These are phyloP conservation scores for Sporothrix phasma DNA, from an alignment of 2,329 filamentous ascomycete species.

Conservation along the genomic window DNA sequence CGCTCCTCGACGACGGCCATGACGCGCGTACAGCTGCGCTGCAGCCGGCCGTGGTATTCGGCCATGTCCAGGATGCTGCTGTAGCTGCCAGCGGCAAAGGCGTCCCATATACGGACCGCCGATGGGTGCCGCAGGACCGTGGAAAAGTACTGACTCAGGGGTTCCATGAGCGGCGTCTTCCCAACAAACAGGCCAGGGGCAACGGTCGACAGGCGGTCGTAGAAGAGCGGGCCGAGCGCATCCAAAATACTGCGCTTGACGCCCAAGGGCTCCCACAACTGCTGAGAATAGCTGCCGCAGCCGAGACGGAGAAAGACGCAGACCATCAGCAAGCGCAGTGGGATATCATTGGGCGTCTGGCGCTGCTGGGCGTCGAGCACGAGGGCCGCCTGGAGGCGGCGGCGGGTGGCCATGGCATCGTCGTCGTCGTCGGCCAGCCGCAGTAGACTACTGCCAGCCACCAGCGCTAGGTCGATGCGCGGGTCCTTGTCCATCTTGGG, in stretches of 20 bases:
- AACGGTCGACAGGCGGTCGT: slow-evolving; percentile 44
- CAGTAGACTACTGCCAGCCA: slow-evolving; percentile 25
- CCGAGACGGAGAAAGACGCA: slow-evolving; percentile 44
- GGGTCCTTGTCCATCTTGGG: slow-evolving; percentile 26
- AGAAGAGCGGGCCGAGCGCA: slow-evolving; percentile 43
- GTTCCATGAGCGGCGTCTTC: slow-evolving; percentile 29
- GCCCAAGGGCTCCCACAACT: slow-evolving; percentile 41
- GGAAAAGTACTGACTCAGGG: slow-evolving; percentile 37
- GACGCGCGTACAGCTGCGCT: slow-evolving; percentile 41
- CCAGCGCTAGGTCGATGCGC: slow-evolving; percentile 26
- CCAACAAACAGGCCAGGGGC: slow-evolving; percentile 35
- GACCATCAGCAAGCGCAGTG: slow-evolving; percentile 40
- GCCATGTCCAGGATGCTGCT: slow-evolving; percentile 40
- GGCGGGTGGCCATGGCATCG: slow-evolving; percentile 20
- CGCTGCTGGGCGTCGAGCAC: slow-evolving; percentile 41
- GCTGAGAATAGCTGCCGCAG: slow-evolving; percentile 36
- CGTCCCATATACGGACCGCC: slow-evolving; percentile 36
- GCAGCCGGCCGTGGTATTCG: slow-evolving; percentile 33
- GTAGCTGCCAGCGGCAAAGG: slow-evolving; percentile 42
- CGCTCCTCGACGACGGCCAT: slow-evolving; percentile 44
- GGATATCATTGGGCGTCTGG: slow-evolving; percentile 36
- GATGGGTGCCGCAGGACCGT: slow-evolving; percentile 31
- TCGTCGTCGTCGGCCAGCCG: slow-evolving; percentile 24
- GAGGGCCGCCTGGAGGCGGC: slow-evolving; percentile 39
- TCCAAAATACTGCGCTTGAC: slow-evolving; percentile 51